Evolutionary conservation across 2,329 filamentous ascomycete species (phyloP).

Genomic region (Hymenoscyphus repandus): DNA sequence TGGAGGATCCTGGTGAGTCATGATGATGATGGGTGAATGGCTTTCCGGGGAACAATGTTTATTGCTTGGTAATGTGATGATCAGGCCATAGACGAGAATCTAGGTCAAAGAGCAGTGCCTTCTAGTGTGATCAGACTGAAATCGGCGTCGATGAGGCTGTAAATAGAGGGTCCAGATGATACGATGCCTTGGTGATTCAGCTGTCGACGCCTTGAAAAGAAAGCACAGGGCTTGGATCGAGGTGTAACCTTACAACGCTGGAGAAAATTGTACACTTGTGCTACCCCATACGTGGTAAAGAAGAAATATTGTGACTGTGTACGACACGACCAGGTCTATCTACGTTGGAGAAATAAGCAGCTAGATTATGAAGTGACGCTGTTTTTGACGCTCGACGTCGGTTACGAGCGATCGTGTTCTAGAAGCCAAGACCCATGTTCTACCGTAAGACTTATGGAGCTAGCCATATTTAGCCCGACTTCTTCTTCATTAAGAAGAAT

Average conservation of each 20-base stretch:
- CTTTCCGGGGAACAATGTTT: background rate
- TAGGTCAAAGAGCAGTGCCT: background rate
- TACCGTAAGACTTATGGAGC: too few species aligned
- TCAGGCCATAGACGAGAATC: background rate
- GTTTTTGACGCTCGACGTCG: too few species aligned
- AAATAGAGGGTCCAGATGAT: background rate
- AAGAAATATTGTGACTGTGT: too few species aligned
- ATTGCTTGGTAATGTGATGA: background rate
- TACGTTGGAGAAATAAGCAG: too few species aligned
- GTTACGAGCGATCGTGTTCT: too few species aligned
- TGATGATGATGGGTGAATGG: background rate
- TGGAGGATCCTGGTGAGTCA: conserved; percentile 2
- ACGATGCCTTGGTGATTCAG: background rate
- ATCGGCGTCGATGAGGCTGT: background rate
- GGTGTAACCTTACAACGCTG: background rate
- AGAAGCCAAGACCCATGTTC: too few species aligned
- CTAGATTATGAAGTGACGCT: too few species aligned
- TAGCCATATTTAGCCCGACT: too few species aligned
- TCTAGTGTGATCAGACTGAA: background rate
- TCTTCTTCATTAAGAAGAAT: too few species aligned
- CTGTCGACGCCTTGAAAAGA: background rate
- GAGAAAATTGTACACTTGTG: too few species aligned
- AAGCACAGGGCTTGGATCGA: background rate
- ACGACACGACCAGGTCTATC: too few species aligned
- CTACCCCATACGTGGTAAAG: too few species aligned